phyloP scores from a whole-genome alignment of 352 stramenopile genomes.

The Phytopythium sindhum region DNA sequence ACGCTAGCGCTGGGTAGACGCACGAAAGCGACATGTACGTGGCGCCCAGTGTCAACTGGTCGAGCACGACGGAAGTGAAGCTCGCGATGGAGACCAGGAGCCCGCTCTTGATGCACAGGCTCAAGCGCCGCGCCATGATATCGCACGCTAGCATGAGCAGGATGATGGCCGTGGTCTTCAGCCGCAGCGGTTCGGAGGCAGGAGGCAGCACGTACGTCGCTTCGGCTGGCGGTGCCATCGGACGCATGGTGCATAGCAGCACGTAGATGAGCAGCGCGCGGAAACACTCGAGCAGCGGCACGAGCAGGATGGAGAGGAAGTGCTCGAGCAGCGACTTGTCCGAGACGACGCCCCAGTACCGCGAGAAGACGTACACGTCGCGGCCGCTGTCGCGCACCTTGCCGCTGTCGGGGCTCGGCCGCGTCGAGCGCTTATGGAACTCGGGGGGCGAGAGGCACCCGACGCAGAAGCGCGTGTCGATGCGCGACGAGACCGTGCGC shows the following conservation, averaged over 20 bases:
- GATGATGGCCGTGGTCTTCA: conserved; percentile 43
- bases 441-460: conserved; percentile 59
- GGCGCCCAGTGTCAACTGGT: conserved; percentile 55
- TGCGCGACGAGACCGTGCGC: conserved; percentile 18
- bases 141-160: conserved; percentile 56
- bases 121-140: conserved; percentile 48
- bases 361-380: conserved; percentile 79
- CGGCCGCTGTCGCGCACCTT: conserved; percentile 17
- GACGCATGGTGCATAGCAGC: conserved; percentile 54
- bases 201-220: conserved; percentile 8
- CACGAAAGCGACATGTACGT: conserved; percentile 55
- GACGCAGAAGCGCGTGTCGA: conserved; percentile 52
- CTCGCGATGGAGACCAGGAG: conserved; percentile 66
- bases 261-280: conserved; percentile 65
- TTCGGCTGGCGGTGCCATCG: conserved; percentile 10
- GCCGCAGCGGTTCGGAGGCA: conserved; percentile 13
- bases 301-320: conserved; percentile 55
- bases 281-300: conserved; percentile 61
- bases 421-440: conserved; percentile 22
- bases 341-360: conserved; percentile 80
- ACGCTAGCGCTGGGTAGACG: conserved; percentile 41
- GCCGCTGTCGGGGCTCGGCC: conserved; percentile 21
- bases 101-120: conserved; percentile 73
- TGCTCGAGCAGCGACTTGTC: conserved; percentile 69
- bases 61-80: conserved; percentile 64